Base-by-base conservation (phyloP, 2,329 filamentous ascomycete species). In the Fusarium luffae region DNA sequence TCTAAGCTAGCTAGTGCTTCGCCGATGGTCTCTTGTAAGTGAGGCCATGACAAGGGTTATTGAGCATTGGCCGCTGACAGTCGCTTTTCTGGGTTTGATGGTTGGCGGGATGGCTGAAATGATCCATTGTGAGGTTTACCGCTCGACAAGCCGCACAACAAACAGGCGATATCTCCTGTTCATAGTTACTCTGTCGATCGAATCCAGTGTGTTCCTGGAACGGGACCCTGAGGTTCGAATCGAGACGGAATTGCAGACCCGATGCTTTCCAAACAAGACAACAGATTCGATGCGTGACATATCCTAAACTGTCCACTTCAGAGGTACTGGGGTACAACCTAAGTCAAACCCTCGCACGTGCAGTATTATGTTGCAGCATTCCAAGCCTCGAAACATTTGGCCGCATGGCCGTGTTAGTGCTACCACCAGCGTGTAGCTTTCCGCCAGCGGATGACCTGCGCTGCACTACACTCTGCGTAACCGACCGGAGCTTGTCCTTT, bases 321-420 rank as follows among this genome's bases (percentile, higher is more conserved):
- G 27, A 27, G 14, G 27, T 44, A 47, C 50, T 25, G 18, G 48
- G 50, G 50, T 48, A 70, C 59, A 54, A 56, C 52, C 51, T 61
- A 68, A 59, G 59, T 65, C 65, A 66, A 61, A 72, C 66, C 62
- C 63, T 75, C 71, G 71, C 72, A 74, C 72, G 64, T 72, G 72
- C 72, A 72, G 62, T 27, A 55, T 44, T 47, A 58, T 59, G 54
- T 61, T 66, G 60, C 63, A 71, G 63, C 72, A 74, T 72, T 74
- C 71, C 69, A 71, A 65, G 55, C 64, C 44, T 68, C 46, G 56
- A 74, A 67, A 74, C 73, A 72, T 59, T 54, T 59, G 37, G 58
- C 63, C 57, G 54, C 56, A 59, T 51, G 62, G 57, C 63, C 58
- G 70, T 70, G 64, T 54, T 41, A 61, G 70, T 70, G 62, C 49